Base-by-base conservation (phyloP, 768 basidiomycete genomes). In the Russula lepida region DNA sequence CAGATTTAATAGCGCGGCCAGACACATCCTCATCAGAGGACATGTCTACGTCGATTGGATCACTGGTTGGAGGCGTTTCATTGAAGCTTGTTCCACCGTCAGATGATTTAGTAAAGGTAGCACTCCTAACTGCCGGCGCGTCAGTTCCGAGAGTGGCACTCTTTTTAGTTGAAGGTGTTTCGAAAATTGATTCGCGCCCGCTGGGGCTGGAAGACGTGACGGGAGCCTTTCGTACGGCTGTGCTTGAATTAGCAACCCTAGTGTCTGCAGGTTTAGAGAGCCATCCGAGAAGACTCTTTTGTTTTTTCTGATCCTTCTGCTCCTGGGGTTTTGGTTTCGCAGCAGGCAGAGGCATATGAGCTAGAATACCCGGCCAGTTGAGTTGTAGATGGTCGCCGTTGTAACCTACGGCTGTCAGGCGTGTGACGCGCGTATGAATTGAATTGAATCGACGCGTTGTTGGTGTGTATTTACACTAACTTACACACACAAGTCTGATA, bases 21-120 rank as follows among this genome's bases (percentile, higher is more conserved):
- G 54, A 73, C 23, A 78, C 79, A 44, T 79, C 80, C 13, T 77
- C 81, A 2, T 71, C 79, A 8, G 77, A 78, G 52, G 84, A 64
- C 83, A 89, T 84, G 69, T 90, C 88, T 11, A 91, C 79, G 65
- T 92, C 88, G 59, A 90, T 81, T 30, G 81, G 77, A 59, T 91
- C 88, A 64, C 88, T 91, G 3, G 88, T 88, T 0, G 88, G 88
- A 28, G 89, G 89, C 2, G 87, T 88, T 17, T 81, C 79, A 30
- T 73, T 75, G 43, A 68, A 57, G 64, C 77, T 85, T 54, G 75
- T 77, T 21, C 74, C 75, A 23, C 73, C 74, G 25, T 81, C 81
- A 47, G 83, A 85, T 19, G 77, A 78, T 35, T 68, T 62, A 3
- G 76, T 76, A 61, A 69, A 73, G 9, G 60, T 71, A 25, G 74